Evolutionary conservation across 2,329 filamentous ascomycete genomes (phyloP).

Genomic region (Penicillium sp.): DNA sequence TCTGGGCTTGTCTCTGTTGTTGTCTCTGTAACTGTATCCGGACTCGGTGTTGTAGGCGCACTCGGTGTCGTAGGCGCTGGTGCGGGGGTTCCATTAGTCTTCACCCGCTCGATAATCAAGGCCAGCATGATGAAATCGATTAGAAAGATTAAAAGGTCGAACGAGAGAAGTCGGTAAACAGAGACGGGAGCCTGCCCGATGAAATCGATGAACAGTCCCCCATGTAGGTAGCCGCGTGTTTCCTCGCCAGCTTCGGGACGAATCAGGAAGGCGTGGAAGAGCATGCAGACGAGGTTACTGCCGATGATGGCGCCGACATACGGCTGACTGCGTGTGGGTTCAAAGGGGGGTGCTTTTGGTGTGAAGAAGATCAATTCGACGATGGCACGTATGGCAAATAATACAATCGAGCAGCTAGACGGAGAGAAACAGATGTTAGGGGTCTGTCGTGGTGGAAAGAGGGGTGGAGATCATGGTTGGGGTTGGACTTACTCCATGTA

Average conservation of each 20-base stretch:
- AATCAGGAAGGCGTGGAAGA: constrained; percentile 56
- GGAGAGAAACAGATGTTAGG: neutral
- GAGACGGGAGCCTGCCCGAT: constrained; percentile 61
- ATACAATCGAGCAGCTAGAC: constrained; percentile 57
- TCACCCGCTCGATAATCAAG: constrained; percentile 53
- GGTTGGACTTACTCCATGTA: constrained; percentile 58
- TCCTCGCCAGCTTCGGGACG: constrained; percentile 54
- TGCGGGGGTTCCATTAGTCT: constrained; percentile 38
- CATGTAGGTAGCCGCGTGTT: constrained; percentile 58
- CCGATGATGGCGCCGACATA: constrained; percentile 56
- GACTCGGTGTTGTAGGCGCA: constrained; percentile 10
- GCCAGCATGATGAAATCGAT: constrained; percentile 60
- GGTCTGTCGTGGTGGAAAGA: neutral
- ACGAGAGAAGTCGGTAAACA: constrained; percentile 51
- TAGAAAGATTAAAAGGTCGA: constrained; percentile 56
- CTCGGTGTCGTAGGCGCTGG: constrained; percentile 12
- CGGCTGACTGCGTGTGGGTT: constrained; percentile 52
- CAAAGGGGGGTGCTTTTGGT: constrained; percentile 56
- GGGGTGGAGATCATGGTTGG: neutral
- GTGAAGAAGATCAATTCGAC: constrained; percentile 61
- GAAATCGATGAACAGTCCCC: constrained; percentile 64
- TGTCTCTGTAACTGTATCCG: constrained; percentile 22
- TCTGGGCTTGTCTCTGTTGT: constrained; percentile 25
- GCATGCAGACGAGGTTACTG: constrained; percentile 56
- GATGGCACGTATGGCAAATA: constrained; percentile 56